A percentile compares a stretch with the other conserved stretches of the same genome.
Evolutionary conservation across 306 rosid genomes (phyloP).

Genomic region (Quercus cerris): DNA sequence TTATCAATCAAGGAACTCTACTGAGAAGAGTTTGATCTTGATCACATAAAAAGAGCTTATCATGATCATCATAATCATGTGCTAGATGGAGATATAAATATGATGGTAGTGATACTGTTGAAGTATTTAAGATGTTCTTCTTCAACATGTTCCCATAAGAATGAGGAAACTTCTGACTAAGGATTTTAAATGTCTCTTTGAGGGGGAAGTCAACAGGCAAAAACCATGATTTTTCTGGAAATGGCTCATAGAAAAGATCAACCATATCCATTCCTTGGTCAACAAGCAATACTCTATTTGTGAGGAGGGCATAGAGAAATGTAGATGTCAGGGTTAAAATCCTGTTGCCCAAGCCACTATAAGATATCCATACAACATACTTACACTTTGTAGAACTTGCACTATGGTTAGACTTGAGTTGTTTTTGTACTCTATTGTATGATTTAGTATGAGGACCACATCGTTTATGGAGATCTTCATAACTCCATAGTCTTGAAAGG

Average conservation of each 20-base stretch:
- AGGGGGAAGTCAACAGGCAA: conserved; percentile 60
- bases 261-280: conserved; percentile 69
- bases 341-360: conserved; percentile 73
- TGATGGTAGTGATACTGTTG: conserved; percentile 16
- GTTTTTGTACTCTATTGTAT: conserved; percentile 47
- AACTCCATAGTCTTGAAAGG: conserved; percentile 48
- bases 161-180: conserved; percentile 37
- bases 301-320: conserved; percentile 71
- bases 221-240: conserved; percentile 59
- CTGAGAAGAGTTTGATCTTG: conserved; percentile 53
- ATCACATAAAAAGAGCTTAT: conserved; percentile 75
- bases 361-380: conserved; percentile 68
- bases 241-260: conserved; percentile 71
- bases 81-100: conserved; percentile 58
- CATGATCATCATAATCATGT: conserved; percentile 66
- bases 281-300: conserved; percentile 60
- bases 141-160: conserved; percentile 66
- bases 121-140: conserved; percentile 22
- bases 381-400: conserved; percentile 36
- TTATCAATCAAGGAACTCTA: conserved; percentile 53
- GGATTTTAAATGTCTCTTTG: conserved; percentile 23
- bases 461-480: conserved; percentile 54
- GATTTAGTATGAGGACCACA: conserved; percentile 65
- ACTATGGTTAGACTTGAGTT: conserved; percentile 42
- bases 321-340: conserved; percentile 58